Conservation (phyloP, 257 asterid species). For the Petunia axillaris region DNA sequence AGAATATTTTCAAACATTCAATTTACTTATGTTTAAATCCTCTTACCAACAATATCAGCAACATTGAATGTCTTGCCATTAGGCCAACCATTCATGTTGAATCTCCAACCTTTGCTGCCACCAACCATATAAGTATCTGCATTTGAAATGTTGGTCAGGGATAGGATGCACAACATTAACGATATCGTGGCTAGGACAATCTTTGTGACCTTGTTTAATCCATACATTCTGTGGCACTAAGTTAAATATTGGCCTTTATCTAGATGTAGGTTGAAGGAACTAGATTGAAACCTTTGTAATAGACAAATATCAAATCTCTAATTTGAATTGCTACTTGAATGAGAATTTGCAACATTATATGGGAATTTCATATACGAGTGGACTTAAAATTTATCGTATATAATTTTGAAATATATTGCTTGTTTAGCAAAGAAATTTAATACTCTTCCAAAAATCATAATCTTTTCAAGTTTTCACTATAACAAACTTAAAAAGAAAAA, state of each 20-base stretch:
- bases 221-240: constrained; percentile 17
- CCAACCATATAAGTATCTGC: constrained; percentile 41
- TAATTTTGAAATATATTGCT: no score
- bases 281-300: neutral
- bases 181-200: neutral
- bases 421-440: no score
- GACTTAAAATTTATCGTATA: no score
- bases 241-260: neutral
- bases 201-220: neutral
- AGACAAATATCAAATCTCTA: neutral
- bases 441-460: no score
- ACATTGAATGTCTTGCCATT: constrained; percentile 32
- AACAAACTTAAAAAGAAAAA: no score
- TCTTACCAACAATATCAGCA: constrained; percentile 23
- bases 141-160: neutral
- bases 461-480: no score
- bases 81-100: constrained; percentile 41
- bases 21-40: no score
- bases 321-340: no score
- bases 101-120: constrained; percentile 43
- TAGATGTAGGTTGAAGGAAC: neutral
- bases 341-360: no score
- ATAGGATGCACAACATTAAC: neutral
- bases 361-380: no score
- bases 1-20: no score